Base-by-base conservation (phyloP, 2,329 filamentous ascomycete genomes). In the Fusarium paranaense region DNA sequence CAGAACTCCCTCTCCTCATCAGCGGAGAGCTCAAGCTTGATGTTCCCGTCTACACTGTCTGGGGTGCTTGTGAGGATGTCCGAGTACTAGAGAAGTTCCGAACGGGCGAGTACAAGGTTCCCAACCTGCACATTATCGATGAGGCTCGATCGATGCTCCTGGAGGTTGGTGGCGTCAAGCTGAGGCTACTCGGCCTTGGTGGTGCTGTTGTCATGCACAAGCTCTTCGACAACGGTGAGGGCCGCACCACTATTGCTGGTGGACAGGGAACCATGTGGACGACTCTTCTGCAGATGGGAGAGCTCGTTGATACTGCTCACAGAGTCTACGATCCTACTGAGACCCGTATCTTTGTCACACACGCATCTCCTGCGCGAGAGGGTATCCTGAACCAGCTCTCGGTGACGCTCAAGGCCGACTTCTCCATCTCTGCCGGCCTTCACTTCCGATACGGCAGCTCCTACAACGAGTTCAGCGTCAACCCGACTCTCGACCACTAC, bases 261-360 rank as follows among this genome's bases (percentile, higher is more conserved):
- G 97, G 97, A 22, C 97, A 99, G 83, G 97, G 97, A 71, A 99
- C 97, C 54, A 99, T 99, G 97, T 99, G 97, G 97, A 99, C 97
- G 9, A 99, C 97, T 8, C 87, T 99, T 33, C 85, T 99, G 74
- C 97, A 99, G 85, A 99, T 99, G 93, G 97, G 97, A 62, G 97
- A 99, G 85, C 88, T 99, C 59, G 95, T 99, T 63, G 97, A 99
- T 82, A 99, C 97, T 5, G 97, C 97, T 20, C 98, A 98, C 83
- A 94, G 97, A 78, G 97, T 99, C 69, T 99, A 98, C 85, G 97
- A 99, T 81, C 97, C 97, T 3, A 98, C 96, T 69, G 97, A 99
- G 85, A 99, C 97, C 38, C 94, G 97, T 68, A 90, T 99, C 73
- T 98, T 99, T 82, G 91, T 99, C 80, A 99, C 97, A 5, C 97